Conservation (phyloP, 2,329 filamentous ascomycete genomes). For the Pestalotiopsis sp. region DNA sequence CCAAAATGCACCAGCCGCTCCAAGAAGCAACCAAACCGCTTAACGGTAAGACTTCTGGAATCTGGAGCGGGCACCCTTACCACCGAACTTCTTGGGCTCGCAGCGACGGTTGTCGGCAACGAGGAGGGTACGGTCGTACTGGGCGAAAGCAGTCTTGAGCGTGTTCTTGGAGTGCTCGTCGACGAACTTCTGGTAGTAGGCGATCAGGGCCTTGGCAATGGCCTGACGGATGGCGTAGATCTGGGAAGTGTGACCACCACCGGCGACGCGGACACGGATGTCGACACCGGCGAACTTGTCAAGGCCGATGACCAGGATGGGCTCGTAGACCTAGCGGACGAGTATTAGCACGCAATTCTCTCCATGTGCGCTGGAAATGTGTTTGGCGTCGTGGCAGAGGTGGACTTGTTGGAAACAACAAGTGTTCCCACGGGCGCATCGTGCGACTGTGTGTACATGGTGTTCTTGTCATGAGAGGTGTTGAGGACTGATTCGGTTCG, state of each 20-base stretch:
- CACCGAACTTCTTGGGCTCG: conserved; percentile 98
- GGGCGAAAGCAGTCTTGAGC: conserved; percentile 94
- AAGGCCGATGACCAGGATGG: conserved; percentile 91
- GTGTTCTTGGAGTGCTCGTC: conserved; percentile 99
- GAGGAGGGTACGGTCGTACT: conserved; percentile 95
- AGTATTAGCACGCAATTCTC: conserved; percentile 16
- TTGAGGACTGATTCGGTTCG: neutral
- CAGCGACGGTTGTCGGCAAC: conserved; percentile 99
- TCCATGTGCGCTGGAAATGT: neutral
- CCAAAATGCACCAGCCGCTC: conserved; percentile 19
- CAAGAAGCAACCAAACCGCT: conserved; percentile 33
- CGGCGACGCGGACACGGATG: conserved; percentile 93
- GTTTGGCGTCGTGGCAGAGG: neutral
- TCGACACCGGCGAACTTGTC: conserved; percentile 98
- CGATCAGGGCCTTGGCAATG: conserved; percentile 95
- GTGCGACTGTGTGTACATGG: neutral
- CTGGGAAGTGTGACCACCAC: conserved; percentile 92
- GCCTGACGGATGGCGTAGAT: conserved; percentile 99
- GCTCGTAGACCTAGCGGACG: conserved; percentile 82
- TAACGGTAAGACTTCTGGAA: conserved; percentile 99
- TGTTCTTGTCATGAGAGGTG: neutral
- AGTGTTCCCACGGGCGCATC: neutral
- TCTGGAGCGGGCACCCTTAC: conserved; percentile 90
- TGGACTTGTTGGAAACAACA: neutral
- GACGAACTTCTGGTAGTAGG: conserved; percentile 99